Evolutionary conservation across 305 asterid species (phyloP).

Genomic region (Solanum hybrid): DNA sequence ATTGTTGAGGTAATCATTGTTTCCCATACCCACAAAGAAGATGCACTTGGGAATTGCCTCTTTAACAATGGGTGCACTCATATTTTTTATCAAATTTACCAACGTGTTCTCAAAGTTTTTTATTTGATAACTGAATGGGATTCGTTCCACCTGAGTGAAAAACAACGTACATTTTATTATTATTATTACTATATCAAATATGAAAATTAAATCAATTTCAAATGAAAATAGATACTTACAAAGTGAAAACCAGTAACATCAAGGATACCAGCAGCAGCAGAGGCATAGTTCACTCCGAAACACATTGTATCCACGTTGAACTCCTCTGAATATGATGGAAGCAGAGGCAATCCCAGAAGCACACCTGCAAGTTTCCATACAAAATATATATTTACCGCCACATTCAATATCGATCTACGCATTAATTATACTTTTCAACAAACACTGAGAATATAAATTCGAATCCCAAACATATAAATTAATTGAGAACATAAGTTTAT

Average conservation of each 20-base stretch:
- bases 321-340: constrained; percentile 17
- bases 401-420: not conserved
- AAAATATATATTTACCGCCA: not conserved
- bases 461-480: not conserved
- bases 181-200: not conserved
- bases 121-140: constrained; percentile 31
- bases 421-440: not conserved
- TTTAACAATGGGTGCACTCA: constrained; percentile 6
- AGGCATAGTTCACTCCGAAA: constrained; percentile 32
- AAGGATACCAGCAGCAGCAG: constrained; percentile 39
- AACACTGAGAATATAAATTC: not conserved
- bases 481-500: not conserved
- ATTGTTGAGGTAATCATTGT: constrained; percentile 26
- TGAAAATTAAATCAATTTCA: not conserved
- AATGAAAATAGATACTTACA: constrained; percentile 4
- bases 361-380: constrained; percentile 4
- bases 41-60: constrained; percentile 10
- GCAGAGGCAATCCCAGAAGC: constrained; percentile 26
- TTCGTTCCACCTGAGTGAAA: constrained; percentile 21
- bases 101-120: constrained; percentile 19
- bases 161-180: not conserved
- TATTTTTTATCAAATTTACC: not conserved
- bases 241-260: constrained; percentile 25
- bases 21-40: not conserved
- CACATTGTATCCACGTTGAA: constrained; percentile 13